phyloP scores from a whole-genome alignment of 768 basidiomycete species.

The Cubamyces lactineus region DNA sequence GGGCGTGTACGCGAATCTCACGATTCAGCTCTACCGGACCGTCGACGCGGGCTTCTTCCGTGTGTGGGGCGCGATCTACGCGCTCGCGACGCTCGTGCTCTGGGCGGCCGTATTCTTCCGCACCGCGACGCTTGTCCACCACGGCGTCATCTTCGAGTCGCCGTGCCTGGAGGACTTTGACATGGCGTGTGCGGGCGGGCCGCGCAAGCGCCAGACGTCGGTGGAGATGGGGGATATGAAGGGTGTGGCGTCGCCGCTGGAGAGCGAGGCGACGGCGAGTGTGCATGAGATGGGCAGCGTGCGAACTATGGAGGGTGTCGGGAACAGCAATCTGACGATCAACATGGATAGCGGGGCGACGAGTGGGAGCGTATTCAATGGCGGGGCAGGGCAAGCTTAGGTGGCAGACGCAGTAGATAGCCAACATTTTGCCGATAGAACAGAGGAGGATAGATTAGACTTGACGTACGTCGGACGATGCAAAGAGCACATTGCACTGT shows the following conservation, averaged over 20 bases:
- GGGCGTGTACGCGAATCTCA: conserved; percentile 72
- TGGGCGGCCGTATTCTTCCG: conserved; percentile 53
- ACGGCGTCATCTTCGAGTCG: conserved; percentile 47
- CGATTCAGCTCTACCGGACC: conserved; percentile 51
- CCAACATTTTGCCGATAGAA: background rate
- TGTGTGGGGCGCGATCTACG: conserved; percentile 59
- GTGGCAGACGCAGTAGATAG: background rate
- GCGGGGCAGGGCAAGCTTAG: background rate
- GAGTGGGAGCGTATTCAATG: background rate
- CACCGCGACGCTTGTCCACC: conserved; percentile 42
- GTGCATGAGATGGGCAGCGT: no score
- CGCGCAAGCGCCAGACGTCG: conserved; percentile 1
- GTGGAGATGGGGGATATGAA: background rate
- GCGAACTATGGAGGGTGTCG: no score
- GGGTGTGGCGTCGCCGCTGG: no score
- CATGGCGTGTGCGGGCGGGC: conserved; percentile 7
- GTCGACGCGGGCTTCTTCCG: conserved; percentile 61
- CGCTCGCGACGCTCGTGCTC: conserved; percentile 50
- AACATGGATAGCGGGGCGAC: no score
- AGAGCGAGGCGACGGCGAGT: no score
- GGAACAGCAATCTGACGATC: background rate
- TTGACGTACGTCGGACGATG: no score
- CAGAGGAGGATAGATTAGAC: no score
- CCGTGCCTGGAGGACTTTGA: conserved; percentile 43
- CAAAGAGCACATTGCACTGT: no score